A percentile compares a stretch with the other conserved stretches of the same genome.
Evolutionary conservation across 176 grass and related monocot genomes (phyloP).

Genomic region (Cocos nucifera): DNA sequence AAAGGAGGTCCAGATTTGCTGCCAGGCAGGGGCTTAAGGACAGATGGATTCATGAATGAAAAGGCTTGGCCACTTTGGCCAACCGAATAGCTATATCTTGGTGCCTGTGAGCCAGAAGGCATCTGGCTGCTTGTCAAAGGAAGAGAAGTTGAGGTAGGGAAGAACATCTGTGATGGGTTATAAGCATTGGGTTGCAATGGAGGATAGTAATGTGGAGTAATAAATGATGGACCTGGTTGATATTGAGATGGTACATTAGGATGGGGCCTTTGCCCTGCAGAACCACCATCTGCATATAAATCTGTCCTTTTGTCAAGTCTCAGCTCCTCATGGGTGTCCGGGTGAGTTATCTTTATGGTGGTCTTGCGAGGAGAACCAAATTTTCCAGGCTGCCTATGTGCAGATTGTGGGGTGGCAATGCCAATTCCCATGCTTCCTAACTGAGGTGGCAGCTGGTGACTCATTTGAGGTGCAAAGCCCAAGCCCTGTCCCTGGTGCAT

Average conservation of each 20-base stretch:
- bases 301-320: conserved; percentile 43
- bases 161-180: conserved; percentile 51
- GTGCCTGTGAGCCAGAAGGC: conserved; percentile 42
- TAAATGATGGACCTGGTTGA: conserved; percentile 27
- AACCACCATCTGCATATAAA: conserved; percentile 9
- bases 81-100: conserved; percentile 37
- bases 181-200: conserved; percentile 28
- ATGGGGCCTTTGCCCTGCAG: conserved; percentile 35
- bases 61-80: conserved; percentile 31
- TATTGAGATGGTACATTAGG: conserved; percentile 31
- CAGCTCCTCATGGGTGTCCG: conserved; percentile 81
- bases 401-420: conserved; percentile 29
- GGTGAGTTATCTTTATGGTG: conserved; percentile 70
- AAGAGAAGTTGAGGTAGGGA: conserved; percentile 21
- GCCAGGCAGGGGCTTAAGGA: conserved; percentile 15
- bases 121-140: conserved; percentile 42
- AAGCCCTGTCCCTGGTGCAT: too few relatives aligned
- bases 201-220: conserved; percentile 34
- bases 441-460: too few relatives aligned
- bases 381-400: conserved; percentile 45
- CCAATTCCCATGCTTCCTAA: conserved; percentile 25
- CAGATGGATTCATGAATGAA: conserved; percentile 32
- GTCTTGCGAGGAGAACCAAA: conserved; percentile 38
- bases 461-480: too few relatives aligned
- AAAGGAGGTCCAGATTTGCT: conserved; percentile 10